phyloP scores from a whole-genome alignment of 495 filamentous ascomycete species.

The Penicillium manginii region DNA sequence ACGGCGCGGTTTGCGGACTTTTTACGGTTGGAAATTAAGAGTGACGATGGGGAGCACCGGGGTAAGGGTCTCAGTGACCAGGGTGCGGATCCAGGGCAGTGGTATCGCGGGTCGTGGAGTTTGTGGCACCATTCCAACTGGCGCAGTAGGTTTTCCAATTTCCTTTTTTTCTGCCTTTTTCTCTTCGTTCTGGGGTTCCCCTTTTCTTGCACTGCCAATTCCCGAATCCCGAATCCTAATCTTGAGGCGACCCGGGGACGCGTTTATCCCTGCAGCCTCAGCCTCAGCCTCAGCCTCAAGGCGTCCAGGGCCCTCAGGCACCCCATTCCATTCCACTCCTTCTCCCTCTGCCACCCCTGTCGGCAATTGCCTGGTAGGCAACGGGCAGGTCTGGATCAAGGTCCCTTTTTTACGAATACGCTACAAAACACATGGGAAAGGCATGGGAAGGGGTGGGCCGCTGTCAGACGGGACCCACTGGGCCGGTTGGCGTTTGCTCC shows the following conservation, averaged over 20 bases:
- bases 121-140: conserved; percentile 73
- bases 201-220: background rate
- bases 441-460: conserved; percentile 5
- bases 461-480: conserved; percentile 6
- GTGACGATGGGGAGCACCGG: conserved; percentile 36
- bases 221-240: background rate
- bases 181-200: background rate
- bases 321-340: background rate
- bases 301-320: background rate
- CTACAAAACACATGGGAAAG: conserved; percentile 11
- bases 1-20: conserved; percentile 81
- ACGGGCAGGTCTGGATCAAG: conserved; percentile 1
- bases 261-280: background rate
- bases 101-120: conserved; percentile 55
- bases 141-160: conserved; percentile 45
- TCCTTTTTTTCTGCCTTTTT: conserved; percentile 1
- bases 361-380: background rate
- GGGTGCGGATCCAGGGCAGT: conserved; percentile 49
- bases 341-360: conserved; percentile 4
- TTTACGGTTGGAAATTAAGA: conserved; percentile 53
- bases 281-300: background rate
- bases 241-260: background rate
- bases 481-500: conserved; percentile 3
- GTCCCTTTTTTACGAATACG: background rate
- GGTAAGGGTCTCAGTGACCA: conserved; percentile 1